Evolutionary conservation across 2,329 filamentous ascomycete species (phyloP).

Genomic region (Botryotinia convoluta): DNA sequence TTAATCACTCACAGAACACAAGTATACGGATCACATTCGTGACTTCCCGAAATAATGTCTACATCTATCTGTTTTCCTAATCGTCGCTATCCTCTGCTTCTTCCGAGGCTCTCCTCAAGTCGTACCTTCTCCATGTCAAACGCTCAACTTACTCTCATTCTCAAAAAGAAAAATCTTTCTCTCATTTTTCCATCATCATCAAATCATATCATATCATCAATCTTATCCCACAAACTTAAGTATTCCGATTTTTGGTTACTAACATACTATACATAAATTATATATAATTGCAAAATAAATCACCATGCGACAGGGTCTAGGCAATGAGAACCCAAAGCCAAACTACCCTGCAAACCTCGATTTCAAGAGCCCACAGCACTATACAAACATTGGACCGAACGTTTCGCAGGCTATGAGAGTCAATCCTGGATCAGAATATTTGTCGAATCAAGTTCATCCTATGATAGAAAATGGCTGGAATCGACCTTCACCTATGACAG

Average conservation of each 20-base stretch:
- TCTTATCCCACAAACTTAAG: not conserved
- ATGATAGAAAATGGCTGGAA: not conserved
- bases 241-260: not conserved
- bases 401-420: not conserved
- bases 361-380: not conserved
- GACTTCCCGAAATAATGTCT: not conserved
- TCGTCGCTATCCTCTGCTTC: too few species aligned
- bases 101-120: not conserved
- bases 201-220: not conserved
- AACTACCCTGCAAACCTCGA: too few species aligned
- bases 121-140: too few species aligned
- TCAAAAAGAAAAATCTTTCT: not conserved
- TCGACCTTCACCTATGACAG: not conserved
- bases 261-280: too few species aligned
- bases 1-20: not conserved
- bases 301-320: not conserved
- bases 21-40: not conserved
- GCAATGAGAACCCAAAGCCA: not conserved
- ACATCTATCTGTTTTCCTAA: too few species aligned
- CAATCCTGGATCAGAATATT: not conserved
- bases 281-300: not conserved
- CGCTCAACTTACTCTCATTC: fast-evolving
- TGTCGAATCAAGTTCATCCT: not conserved
- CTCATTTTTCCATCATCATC: not conserved
- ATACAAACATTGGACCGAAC: not conserved